Evolutionary conservation across 306 rosid genomes (phyloP), one percentile per base, ranked within the genome.

Genomic region (Dalbergia cultrata): DNA sequence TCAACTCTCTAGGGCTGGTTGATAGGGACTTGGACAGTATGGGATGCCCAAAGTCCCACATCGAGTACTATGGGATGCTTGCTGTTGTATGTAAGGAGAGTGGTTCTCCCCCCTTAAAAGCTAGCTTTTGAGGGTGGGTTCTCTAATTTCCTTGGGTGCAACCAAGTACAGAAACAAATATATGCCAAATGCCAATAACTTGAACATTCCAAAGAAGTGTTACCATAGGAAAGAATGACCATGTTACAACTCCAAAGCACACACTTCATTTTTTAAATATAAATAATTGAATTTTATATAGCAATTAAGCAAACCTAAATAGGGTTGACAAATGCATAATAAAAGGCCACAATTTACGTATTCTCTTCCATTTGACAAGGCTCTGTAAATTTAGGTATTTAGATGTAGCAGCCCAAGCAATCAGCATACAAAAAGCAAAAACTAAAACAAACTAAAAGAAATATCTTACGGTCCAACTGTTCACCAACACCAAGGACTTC

Each of bases 401-500:
- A 19, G 45, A 61, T 21, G 35, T 33, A 11, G 59, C 70, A 17
- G 47, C 50, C 57, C 63, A 56, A 70, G 74, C 72, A 74, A 80
- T 69, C 33, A 74, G 70, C 41, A 81, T 60, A 64, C 13, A 76
- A 74, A 80, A 70, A 45, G 45, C 53, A 33, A 72, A 37, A 67
- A 79, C 35, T 58, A 78, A 50, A 68, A 78, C 37, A 70, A 41
- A 86, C 50, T 80, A 54, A 69, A 74, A 79, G 37, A 63, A 86
- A 76, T 66, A 56, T 66, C 99, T 90, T 93, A 96, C 99, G 98
- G 84, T 96, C 98, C 93, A 96, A 89, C 86, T 93, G 96, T 90
- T 96, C 98, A 63, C 99, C 99, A 77, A 96, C 99, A 83, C 99
- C 99, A 80, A 96, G 97, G 86, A 96, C 98, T 82, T 96, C 99